These are phyloP conservation scores for Parasarocladium wereldwijsianum DNA, from an alignment of 2,329 filamentous ascomycete genomes.

Conservation along the genomic window DNA sequence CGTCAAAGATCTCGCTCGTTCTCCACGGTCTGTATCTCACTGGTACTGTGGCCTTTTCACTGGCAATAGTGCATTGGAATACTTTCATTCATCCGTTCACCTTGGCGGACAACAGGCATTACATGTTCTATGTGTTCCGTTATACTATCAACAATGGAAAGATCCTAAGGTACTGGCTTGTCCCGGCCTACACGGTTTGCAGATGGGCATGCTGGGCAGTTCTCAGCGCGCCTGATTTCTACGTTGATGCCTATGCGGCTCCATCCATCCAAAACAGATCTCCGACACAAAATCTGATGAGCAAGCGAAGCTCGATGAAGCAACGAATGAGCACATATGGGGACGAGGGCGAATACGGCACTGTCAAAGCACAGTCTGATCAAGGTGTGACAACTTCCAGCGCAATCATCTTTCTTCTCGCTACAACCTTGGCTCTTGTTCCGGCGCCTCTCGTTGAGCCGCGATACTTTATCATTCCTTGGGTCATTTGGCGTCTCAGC, in stretches of 20 bases:
- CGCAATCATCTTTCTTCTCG: conserved; percentile 42
- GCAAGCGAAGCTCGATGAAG: background rate
- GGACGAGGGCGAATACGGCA: too few relatives aligned
- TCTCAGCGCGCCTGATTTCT: too few relatives aligned
- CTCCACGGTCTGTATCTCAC: conserved; percentile 22
- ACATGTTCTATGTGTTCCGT: conserved; percentile 92
- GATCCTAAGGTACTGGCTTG: conserved; percentile 49
- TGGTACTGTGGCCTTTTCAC: conserved; percentile 20
- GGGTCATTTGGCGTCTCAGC: conserved; percentile 82
- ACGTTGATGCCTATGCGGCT: background rate
- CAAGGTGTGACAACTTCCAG: conserved; percentile 36
- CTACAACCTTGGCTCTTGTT: conserved; percentile 64
- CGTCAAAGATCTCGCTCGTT: conserved; percentile 6
- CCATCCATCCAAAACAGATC: too few relatives aligned
- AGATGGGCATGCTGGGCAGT: conserved; percentile 54
- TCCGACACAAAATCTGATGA: background rate
- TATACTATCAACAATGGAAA: conserved; percentile 57
- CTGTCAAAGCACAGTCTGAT: too few relatives aligned
- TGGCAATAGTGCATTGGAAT: conserved; percentile 56
- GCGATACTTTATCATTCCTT: conserved; percentile 89
- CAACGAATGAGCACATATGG: too few relatives aligned
- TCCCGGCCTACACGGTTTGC: conserved; percentile 55
- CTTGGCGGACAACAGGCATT: conserved; percentile 90
- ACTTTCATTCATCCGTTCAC: conserved; percentile 94
- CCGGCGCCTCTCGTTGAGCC: conserved; percentile 90